Base-by-base conservation (phyloP, 495 filamentous ascomycete species). In the Hypoxylon fuscum region DNA sequence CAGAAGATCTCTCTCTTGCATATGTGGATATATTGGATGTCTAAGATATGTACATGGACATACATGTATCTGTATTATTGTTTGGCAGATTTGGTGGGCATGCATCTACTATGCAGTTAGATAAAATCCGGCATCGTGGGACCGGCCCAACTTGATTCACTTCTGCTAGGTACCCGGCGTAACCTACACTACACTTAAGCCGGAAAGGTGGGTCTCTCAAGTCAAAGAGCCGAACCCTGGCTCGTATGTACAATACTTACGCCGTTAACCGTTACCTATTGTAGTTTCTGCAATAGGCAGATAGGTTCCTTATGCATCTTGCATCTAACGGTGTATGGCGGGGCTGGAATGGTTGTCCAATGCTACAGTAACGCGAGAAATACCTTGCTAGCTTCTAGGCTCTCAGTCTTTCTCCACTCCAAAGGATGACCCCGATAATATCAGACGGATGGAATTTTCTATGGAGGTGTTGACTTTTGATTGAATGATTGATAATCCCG, bases 401-500 rank as follows among this genome's bases (percentile, higher is more conserved):
- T 4, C 23, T 8, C 10, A 37, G 6, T 23, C 34, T 2, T 56
- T 47, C 42, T 56, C 53, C 53, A 56, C 53, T n/a, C 20, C 34
- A 22, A 29, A 15, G 29, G 25, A 21, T 21, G 22, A 23, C 43
- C 3, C 35, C 35, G 11, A 4, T n/a, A 35, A n/a, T 10, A 25
- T 14, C 20, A 25, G 10, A 14, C n/a, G 21, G 20, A 44, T 38
- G 35, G 35, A 38, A 38, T 14, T 44, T 23, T 27, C 12, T 25
- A 29, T 20, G 21, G 17, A 45, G 22, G 22, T 44, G 23, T 43
- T 18, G 2, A 14, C 15, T 35, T 42, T 43, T 37, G 22, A 42
- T 38, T 32, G 23, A 17, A 38, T 54, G 57, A 60, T 60, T 60
- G 58, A 54, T 61, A 61, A 61, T 54, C 58, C 42, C 21, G 5